Conservation (phyloP, 805 yeast species). For the Dipodascopsis uninucleata region DNA sequence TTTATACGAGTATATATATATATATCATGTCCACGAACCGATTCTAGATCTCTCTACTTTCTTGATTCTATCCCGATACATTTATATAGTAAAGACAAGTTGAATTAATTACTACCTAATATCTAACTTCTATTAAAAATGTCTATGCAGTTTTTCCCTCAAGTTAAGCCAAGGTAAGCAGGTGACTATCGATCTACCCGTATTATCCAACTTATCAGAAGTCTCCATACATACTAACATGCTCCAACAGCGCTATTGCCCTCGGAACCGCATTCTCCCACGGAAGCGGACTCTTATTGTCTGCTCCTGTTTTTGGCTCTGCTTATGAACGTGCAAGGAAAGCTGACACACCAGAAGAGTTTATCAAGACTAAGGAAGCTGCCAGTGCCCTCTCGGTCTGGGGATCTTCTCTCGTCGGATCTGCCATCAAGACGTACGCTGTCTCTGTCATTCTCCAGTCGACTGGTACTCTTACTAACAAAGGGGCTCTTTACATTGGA, state of each 20-base stretch:
- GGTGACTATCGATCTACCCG: not conserved
- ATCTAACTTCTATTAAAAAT: slow-evolving; percentile 21
- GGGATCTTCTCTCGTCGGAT: slow-evolving; percentile 36
- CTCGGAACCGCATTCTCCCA: slow-evolving; percentile 42
- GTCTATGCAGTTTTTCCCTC: slow-evolving; percentile 30
- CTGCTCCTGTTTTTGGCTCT: slow-evolving; percentile 41
- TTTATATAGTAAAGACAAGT: no score
- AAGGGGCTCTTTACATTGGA: slow-evolving; percentile 42
- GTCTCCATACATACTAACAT: not conserved
- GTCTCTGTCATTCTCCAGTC: slow-evolving; percentile 40
- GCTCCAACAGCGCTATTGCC: slow-evolving; percentile 36
- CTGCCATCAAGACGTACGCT: slow-evolving; percentile 43
- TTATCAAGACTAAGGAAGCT: slow-evolving; percentile 38
- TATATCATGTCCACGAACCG: no score
- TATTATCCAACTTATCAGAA: not conserved
- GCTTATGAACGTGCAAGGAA: slow-evolving; percentile 39
- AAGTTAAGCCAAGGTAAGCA: slow-evolving; percentile 29
- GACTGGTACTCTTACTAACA: slow-evolving; percentile 38
- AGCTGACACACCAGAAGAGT: slow-evolving; percentile 37
- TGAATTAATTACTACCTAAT: no score
- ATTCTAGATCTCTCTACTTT: no score
- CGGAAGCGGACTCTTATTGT: slow-evolving; percentile 35
- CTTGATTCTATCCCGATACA: no score
- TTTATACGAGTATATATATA: no score
- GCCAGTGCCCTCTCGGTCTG: slow-evolving; percentile 38